phyloP scores from a whole-genome alignment of 179 eudicot species.

The Beta macrorhiza region DNA sequence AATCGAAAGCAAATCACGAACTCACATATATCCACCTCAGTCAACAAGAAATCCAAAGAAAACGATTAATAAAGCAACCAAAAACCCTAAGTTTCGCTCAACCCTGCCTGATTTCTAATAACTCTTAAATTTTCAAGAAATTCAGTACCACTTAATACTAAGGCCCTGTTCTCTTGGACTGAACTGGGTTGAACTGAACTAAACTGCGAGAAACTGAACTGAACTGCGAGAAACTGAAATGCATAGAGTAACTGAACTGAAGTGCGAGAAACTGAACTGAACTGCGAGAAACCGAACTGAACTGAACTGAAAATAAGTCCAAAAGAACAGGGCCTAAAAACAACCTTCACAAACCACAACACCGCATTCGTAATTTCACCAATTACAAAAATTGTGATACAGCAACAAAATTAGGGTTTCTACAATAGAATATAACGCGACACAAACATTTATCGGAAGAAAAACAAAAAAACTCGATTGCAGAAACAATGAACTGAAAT shows the following conservation, averaged over 20 bases:
- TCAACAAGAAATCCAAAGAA: neutral
- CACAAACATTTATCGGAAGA: neutral
- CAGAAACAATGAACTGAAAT: neutral
- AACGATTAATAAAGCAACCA: neutral
- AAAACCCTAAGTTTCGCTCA: neutral
- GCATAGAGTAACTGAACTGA: no score
- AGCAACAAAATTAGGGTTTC: neutral
- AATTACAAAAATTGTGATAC: neutral
- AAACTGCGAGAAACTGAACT: no score
- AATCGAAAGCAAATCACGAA: neutral
- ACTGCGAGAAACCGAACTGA: no score
- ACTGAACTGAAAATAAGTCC: no score
- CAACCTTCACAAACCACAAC: neutral
- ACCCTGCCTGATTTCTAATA: neutral
- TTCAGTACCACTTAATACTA: neutral
- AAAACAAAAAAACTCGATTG: neutral
- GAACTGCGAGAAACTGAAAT: no score
- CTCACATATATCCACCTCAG: neutral
- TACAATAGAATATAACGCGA: neutral
- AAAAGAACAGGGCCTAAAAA: neutral
- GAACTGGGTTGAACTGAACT: no score
- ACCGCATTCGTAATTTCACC: neutral
- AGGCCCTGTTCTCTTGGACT: no score
- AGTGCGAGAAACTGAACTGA: no score
- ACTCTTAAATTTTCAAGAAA: neutral